A percentile compares a stretch with the other conserved stretches of the same genome.
Evolutionary conservation across 768 basidiomycete species (phyloP).

Genomic region (Hericium coralloides): DNA sequence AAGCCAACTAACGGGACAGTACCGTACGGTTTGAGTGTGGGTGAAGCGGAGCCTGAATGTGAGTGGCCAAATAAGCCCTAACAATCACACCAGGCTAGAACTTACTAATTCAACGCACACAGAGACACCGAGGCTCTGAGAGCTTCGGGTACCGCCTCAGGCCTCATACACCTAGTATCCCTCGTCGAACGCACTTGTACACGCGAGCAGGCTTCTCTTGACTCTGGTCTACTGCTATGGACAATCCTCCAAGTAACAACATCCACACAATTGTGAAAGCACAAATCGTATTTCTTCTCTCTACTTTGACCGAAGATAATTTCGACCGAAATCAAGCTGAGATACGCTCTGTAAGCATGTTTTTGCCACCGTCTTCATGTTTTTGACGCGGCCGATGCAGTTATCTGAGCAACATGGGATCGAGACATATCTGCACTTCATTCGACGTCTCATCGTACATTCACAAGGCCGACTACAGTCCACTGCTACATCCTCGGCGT

Average conservation of each 20-base stretch:
- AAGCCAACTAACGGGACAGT: too few species aligned
- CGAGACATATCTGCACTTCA: conserved; percentile 96
- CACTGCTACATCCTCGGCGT: conserved; percentile 48
- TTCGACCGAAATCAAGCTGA: conserved; percentile 91
- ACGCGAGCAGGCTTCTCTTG: too few species aligned
- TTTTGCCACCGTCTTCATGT: not conserved
- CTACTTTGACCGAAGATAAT: conserved; percentile 94
- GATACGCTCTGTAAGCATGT: conserved; percentile 77
- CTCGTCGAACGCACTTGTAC: too few species aligned
- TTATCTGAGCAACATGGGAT: conserved; percentile 94
- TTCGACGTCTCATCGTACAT: conserved; percentile 89
- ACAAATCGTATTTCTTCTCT: conserved; percentile 95
- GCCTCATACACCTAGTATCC: too few species aligned
- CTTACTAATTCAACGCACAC: too few species aligned
- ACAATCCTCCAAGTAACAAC: conserved; percentile 75
- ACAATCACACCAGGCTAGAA: too few species aligned
- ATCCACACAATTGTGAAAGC: conserved; percentile 92
- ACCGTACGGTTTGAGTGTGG: too few species aligned
- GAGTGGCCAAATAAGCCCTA: too few species aligned
- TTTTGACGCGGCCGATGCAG: conserved; percentile 34
- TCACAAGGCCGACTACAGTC: conserved; percentile 65
- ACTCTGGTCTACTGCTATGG: conserved; percentile 68
- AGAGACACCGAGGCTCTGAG: too few species aligned
- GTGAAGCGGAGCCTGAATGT: too few species aligned
- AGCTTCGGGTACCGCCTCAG: too few species aligned